Percentiles rank a stretch among this genome's conserved stretches.
phyloP scores from a whole-genome alignment of 306 rosid species.

The Citrullus amarus region DNA sequence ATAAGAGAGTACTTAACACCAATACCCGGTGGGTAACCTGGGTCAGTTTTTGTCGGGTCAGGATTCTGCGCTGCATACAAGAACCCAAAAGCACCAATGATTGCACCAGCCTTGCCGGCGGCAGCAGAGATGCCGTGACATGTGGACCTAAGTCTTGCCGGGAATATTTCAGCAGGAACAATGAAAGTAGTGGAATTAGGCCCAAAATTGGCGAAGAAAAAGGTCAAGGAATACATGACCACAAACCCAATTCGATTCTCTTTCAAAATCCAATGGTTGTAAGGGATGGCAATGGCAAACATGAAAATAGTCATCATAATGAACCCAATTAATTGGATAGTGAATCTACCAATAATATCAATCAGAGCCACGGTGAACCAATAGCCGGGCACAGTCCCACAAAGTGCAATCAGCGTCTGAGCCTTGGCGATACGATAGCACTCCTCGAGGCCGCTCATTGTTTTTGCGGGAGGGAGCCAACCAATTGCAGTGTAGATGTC shows the following conservation, averaged over 20 bases:
- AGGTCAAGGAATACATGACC: constrained; percentile 57
- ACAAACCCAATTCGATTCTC: constrained; percentile 48
- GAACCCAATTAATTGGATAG: constrained; percentile 78
- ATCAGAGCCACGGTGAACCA: constrained; percentile 71
- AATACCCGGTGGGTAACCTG: constrained; percentile 69
- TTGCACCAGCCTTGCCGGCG: constrained; percentile 85
- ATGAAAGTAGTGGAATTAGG: constrained; percentile 87
- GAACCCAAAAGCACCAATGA: constrained; percentile 83
- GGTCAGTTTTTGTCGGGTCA: constrained; percentile 16
- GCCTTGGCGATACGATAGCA: constrained; percentile 63
- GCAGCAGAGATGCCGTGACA: constrained; percentile 95
- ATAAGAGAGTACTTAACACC: constrained; percentile 60
- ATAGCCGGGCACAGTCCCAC: constrained; percentile 85
- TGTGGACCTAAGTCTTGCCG: constrained; percentile 74
- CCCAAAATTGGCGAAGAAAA: constrained; percentile 84
- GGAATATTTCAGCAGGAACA: constrained; percentile 86
- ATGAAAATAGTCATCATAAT: constrained; percentile 90
- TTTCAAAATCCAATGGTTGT: constrained; percentile 57
- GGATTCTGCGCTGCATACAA: constrained; percentile 63
- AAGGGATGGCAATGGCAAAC: constrained; percentile 81
- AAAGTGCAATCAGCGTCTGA: constrained; percentile 70
- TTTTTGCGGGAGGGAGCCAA: constrained; percentile 51
- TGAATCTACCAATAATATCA: constrained; percentile 61
- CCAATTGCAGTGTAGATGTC: constrained; percentile 68
- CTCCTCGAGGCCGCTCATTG: constrained; percentile 71